phyloP scores from a whole-genome alignment of 164 flowering plant species.

The Nelumbo lutea region DNA sequence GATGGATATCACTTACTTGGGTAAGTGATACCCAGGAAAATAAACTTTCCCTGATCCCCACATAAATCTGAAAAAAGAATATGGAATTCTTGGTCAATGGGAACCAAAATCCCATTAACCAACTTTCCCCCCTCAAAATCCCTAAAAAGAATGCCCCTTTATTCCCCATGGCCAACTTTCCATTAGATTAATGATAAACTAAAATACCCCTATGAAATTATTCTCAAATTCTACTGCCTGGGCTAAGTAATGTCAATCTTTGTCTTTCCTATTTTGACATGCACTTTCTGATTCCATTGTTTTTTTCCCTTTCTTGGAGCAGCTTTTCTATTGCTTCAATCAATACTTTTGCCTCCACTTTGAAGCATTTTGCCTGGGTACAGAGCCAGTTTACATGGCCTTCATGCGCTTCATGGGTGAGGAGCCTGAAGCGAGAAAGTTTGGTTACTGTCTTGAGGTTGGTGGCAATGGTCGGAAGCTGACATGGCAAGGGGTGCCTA shows the following conservation, averaged over 20 bases:
- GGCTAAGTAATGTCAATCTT: no score
- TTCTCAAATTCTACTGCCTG: background rate
- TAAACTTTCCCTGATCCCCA: no score
- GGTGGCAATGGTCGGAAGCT: constrained; percentile 27
- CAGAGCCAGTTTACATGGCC: constrained; percentile 28
- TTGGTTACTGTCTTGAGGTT: constrained; percentile 25
- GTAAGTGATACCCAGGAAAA: no score
- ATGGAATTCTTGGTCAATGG: no score
- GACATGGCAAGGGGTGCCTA: constrained; percentile 28
- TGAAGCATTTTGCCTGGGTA: constrained; percentile 27
- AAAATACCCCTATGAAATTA: background rate
- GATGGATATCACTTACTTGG: no score
- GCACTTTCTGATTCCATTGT: background rate
- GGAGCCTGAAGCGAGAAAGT: constrained; percentile 27
- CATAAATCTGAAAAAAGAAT: no score
- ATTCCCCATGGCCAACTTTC: no score
- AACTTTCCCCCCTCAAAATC: no score
- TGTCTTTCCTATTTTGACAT: no score
- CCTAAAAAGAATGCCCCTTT: background rate
- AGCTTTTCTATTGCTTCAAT: constrained; percentile 29
- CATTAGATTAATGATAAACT: no score
- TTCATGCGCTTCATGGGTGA: constrained; percentile 29
- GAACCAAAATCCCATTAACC: no score
- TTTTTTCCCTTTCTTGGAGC: background rate
- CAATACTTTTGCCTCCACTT: constrained; percentile 30